Evolutionary conservation across 2,329 filamentous ascomycete species (phyloP), one percentile per base, ranked within the genome.

Genomic region (Ophiostoma himal-ulmi): DNA sequence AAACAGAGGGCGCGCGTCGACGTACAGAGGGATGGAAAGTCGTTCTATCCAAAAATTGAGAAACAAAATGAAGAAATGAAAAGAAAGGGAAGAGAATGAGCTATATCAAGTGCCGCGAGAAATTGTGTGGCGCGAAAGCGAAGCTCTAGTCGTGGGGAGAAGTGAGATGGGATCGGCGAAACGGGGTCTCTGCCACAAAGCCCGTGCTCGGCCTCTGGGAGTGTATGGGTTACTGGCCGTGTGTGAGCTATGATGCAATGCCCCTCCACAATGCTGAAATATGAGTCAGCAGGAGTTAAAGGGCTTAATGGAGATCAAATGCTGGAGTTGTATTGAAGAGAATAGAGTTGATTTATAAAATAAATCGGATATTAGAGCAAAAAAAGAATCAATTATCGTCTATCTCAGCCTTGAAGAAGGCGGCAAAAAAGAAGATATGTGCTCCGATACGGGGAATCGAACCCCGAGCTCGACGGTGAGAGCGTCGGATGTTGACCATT

Each of bases 401-500:
- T 8, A 30, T n/a, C 20, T 26, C 1, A 20, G 30, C 5, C 7
- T 8, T 36, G 30, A 65, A 70, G 8, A 17, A n/a, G n/a, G 20
- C 3, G 41, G 48, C 5, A 68, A 37, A 64, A 70, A 66, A 64
- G 10, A 54, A 30, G 22, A 60, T 52, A 57, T 66, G n/a, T 67
- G 66, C 72, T 73, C 72, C 72, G 72, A 73, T 73, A 73, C 72
- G 72, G 72, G 72, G 72, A 73, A 73, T 73, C 72, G 72, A 73
- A 73, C 72, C 72, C 72, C 72, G 72, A 73, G 72, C 72, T 73
- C 72, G 72, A 73, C 72, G 72, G 72, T 73, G 72, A 73, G 72
- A 73, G 72, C 72, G 72, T 73, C 72, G 72, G 72, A 73, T 73
- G 72, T 73, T 73, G 69, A 69, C 72, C 72, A 73, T 73, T 73